A percentile compares a stretch with the other conserved stretches of the same genome.
Conservation (phyloP, 305 asterid species). For the Solanum hybrid region DNA sequence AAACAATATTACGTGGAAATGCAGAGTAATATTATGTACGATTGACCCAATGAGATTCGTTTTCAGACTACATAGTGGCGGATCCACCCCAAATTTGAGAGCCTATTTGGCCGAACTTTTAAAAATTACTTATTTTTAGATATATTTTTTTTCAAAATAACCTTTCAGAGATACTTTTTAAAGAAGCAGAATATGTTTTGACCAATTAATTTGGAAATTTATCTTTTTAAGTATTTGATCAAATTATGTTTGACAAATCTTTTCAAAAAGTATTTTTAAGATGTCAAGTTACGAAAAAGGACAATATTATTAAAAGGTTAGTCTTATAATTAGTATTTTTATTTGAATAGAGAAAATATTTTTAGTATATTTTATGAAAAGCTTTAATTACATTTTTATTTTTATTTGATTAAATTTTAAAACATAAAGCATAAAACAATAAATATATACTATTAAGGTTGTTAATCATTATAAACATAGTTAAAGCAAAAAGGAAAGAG, state of each 20-base stretch:
- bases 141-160: neutral
- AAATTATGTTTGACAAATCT: neutral
- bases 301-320: rapidly evolving
- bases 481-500: neutral
- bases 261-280: neutral
- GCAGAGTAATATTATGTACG: neutral
- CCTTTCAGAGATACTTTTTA: neutral
- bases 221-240: too few relatives aligned
- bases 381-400: too few relatives aligned
- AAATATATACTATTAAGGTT: neutral
- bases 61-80: neutral
- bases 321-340: too few relatives aligned
- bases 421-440: neutral
- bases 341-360: too few relatives aligned
- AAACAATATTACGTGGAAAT: neutral
- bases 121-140: neutral
- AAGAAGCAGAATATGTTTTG: too few relatives aligned
- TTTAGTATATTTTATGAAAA: too few relatives aligned
- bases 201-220: too few relatives aligned
- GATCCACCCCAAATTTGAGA: neutral
- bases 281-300: neutral
- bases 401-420: too few relatives aligned
- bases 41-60: neutral
- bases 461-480: neutral
- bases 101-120: neutral